Evolutionary conservation across 192 early-diverging fungal species (phyloP), one percentile per base, ranked within the genome.

Genomic region (Entomortierella chlamydospora): DNA sequence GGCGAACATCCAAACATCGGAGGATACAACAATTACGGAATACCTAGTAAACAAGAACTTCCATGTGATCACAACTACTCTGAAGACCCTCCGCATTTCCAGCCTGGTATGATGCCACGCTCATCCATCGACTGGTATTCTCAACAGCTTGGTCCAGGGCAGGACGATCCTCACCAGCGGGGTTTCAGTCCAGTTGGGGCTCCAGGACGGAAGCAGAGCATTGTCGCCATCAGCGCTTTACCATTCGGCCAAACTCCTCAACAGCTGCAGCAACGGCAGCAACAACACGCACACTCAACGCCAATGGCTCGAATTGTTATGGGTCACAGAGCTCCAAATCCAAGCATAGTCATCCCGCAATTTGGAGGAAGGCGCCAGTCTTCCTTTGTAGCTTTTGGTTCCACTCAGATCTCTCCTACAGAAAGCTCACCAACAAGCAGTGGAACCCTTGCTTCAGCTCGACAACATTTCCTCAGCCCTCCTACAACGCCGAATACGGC

Each of bases 291-390:
- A 39, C 45, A 53, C 20, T 47, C 63, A 0, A 59, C 59, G 0
- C 33, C 71, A 1, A 25, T 73, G 33, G 26, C 47, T 33, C 57
- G 64, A 1, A 33, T 53, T 2, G 22, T 41, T 25, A 10, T 65
- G 8, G 34, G 34, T 2, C 39, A 22, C 30, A n/a, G 56, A 0
- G 39, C 22, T 10, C 34, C 60, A 0, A 64, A 55, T 12, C 67
- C 74, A 20, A 70, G 67, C 20, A 79, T 79, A n/a, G 20, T 70
- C 25, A 79, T 79, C 51, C 76, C 74, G 29, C 53, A 52, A 22
- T 23, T 31, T 22, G 50, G 39, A 37, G 4, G 18, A 13, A 43
- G 61, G 17, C 67, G 61, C 4, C 67, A 77, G 5, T 64, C 67
- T 2, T 31, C 47, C 4, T 23, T 25, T 11, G 66, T 55, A 6